These are phyloP conservation scores for Citrullus mucosospermus DNA, from an alignment of 306 rosid genomes.

Conservation along the genomic window DNA sequence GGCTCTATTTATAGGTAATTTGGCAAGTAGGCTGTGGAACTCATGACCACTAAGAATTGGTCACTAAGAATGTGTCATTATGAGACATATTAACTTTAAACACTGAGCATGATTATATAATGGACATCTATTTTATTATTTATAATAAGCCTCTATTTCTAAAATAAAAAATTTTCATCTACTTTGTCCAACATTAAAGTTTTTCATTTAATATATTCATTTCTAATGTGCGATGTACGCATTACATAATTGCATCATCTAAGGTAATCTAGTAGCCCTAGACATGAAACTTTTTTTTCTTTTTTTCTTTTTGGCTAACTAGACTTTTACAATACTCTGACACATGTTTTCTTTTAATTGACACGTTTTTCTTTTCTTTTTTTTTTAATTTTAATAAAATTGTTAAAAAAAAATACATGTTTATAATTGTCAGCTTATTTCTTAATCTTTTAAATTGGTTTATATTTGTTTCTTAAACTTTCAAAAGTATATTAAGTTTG, in stretches of 20 bases:
- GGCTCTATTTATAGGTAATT: no score
- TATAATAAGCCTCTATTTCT: background rate
- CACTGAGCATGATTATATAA: no score
- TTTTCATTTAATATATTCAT: background rate
- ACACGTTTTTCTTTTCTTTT: no score
- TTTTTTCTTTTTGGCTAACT: background rate
- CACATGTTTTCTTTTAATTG: background rate
- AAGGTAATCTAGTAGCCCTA: background rate
- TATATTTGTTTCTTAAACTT: no score
- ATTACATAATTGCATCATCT: background rate
- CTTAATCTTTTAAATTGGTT: no score
- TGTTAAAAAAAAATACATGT: background rate
- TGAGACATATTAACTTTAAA: no score
- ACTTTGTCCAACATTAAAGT: background rate
- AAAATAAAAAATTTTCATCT: background rate
- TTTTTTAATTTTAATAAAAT: background rate
- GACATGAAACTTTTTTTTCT: background rate
- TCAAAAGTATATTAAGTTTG: no score
- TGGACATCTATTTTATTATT: no score
- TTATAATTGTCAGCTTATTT: no score
- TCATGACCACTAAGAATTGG: no score
- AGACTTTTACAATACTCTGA: background rate
- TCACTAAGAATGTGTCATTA: no score
- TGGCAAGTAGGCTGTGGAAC: no score
- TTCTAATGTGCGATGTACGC: background rate